Base-by-base conservation (phyloP, 176 grass and related monocot genomes). In the Echinochloa phyllopogon region DNA sequence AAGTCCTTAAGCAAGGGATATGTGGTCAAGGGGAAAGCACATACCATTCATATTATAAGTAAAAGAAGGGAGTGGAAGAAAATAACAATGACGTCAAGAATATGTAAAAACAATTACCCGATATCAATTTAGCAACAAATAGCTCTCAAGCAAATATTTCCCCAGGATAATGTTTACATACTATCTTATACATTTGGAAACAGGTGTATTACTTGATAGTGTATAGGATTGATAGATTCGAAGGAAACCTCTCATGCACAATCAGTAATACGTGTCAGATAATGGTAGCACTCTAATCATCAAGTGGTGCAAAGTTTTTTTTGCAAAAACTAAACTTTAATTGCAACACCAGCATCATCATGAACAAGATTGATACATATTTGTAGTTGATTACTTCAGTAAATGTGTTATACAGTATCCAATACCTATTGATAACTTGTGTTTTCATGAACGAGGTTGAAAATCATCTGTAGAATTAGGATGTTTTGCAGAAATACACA, bases 1-100 rank as follows among this genome's bases (percentile, higher is more conserved):
- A 87, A 23, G 52, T 71, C 77, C 42, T 76, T 45, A 88, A 83
- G 8, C 23, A 10, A 24, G 41, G 62, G 15, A 8, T 70, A 69
- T 4, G 23, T 53, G 66, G 60, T 60, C 5, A 63, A 63, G 13
- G 27, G 23, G 43, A 74, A 36, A 16, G 43, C 1, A 59, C 25
- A 13, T 72, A 10, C 20, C 20, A 79, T 52, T 72, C 77, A 20
- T 21, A 33, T 17, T 49, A 68, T 25, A 25, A 71, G 72, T 50
- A 40, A 60, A 25, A 25, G 11, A 10, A 5, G 21, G 21, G 8
- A 17, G 16, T 59, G 50, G 36, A 68, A 45, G 10, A 39, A 81
- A 82, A 76, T 41, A 84, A 73, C 47, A 78, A 2, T 56, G 47
- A 72, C 8, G 8, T 33, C 39, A 49, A 44, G 38, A 65, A 72